A percentile compares a stretch with the other conserved stretches of the same genome.
These are phyloP conservation scores for Beverwykella pulmonaria DNA, from an alignment of 495 filamentous ascomycete genomes.

Conservation along the genomic window DNA sequence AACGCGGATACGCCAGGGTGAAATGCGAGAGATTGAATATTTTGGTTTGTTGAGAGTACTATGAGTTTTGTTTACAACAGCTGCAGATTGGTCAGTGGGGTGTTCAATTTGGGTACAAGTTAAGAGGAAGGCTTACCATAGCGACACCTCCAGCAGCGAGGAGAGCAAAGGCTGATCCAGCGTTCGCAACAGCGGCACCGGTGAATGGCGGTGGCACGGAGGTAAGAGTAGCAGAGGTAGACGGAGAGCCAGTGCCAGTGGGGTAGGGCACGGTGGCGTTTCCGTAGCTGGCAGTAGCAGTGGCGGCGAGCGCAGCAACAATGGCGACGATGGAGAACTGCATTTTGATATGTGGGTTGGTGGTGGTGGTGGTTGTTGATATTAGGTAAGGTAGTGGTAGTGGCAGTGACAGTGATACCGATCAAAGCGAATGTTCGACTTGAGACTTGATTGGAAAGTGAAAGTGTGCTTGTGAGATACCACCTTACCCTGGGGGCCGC, in stretches of 20 bases:
- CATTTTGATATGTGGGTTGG: slow-evolving; percentile 14
- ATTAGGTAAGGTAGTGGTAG: neutral
- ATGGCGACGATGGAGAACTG: slow-evolving; percentile 32
- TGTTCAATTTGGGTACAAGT: neutral
- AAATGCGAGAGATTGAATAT: neutral
- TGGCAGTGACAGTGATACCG: neutral
- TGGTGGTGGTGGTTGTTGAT: neutral
- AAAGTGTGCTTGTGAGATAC: slow-evolving; percentile 9
- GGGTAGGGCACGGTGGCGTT: slow-evolving; percentile 12
- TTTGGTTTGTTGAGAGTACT: neutral
- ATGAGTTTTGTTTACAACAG: neutral
- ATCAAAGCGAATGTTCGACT: slow-evolving; percentile 3
- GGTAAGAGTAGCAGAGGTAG: slow-evolving; percentile 26
- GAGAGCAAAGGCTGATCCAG: slow-evolving; percentile 19
- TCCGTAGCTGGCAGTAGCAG: slow-evolving; percentile 8
- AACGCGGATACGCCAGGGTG: neutral
- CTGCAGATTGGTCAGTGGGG: neutral
- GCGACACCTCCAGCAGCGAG: slow-evolving; percentile 28
- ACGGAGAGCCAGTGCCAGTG: slow-evolving; percentile 40
- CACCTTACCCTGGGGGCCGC: neutral
- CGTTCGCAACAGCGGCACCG: slow-evolving; percentile 17
- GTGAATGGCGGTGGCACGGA: slow-evolving; percentile 44
- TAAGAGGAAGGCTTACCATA: slow-evolving; percentile 10
- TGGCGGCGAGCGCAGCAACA: slow-evolving; percentile 22
- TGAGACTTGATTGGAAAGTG: neutral